phyloP scores from a whole-genome alignment of 345 rosid genomes.

The Fremontodendron californicum region DNA sequence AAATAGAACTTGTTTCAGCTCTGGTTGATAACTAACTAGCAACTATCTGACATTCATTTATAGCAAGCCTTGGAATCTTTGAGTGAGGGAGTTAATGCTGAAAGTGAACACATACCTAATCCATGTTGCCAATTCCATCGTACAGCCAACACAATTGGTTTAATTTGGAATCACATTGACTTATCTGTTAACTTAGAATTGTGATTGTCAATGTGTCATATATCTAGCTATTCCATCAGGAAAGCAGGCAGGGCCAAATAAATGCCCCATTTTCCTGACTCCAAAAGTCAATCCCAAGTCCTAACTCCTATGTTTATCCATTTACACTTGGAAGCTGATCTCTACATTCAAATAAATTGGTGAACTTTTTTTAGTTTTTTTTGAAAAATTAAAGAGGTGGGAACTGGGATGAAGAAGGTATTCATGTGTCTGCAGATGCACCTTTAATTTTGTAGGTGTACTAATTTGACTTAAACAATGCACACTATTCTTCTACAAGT shows the following conservation, averaged over 20 bases:
- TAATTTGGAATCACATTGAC: background rate
- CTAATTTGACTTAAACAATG: background rate
- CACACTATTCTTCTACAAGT: background rate
- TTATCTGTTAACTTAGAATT: background rate
- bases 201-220: background rate
- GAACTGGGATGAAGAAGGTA: background rate
- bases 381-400: background rate
- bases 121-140: background rate
- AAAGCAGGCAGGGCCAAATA: background rate
- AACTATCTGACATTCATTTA: background rate
- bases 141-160: background rate
- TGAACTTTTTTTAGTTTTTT: background rate
- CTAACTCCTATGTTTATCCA: background rate
- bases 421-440: background rate
- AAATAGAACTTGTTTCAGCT: background rate
- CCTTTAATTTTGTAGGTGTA: background rate
- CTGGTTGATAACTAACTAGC: background rate
- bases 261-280: background rate
- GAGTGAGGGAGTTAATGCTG: no score
- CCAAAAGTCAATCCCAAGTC: background rate
- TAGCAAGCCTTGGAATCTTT: no score
- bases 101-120: constrained; percentile 1
- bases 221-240: background rate
- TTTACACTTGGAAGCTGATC: background rate
- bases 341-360: background rate